phyloP scores from a whole-genome alignment of 2,329 filamentous ascomycete genomes.

The Fusarium circinatum region DNA sequence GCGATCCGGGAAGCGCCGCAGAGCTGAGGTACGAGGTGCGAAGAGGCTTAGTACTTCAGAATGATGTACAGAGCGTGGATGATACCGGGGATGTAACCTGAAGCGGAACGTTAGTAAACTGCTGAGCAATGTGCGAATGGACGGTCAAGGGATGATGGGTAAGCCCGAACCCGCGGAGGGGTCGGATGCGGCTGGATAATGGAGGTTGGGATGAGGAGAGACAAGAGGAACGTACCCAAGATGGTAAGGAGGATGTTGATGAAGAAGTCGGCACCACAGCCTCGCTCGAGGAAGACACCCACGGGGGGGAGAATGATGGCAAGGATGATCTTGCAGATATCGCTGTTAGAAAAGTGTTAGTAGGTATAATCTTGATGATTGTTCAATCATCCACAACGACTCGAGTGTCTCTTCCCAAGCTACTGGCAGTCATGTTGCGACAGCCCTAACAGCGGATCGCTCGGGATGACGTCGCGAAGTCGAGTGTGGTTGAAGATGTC shows the following conservation, averaged over 20 bases:
- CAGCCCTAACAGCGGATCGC: constrained; percentile 25
- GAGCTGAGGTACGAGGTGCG: constrained; percentile 17
- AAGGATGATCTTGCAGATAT: constrained; percentile 78
- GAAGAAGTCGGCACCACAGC: constrained; percentile 85
- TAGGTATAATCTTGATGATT: not conserved
- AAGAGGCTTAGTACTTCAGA: constrained; percentile 76
- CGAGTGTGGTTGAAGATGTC: not conserved
- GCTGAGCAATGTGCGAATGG: not conserved
- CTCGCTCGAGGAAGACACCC: constrained; percentile 93
- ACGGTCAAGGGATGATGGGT: not conserved
- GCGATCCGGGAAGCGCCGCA: constrained; percentile 18
- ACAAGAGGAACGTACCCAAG: constrained; percentile 59
- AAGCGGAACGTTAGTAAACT: constrained; percentile 22
- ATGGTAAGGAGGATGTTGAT: constrained; percentile 94
- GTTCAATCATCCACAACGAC: not conserved
- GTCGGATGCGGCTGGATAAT: constrained; percentile 45
- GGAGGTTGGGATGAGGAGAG: not conserved
- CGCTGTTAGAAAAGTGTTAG: constrained; percentile 47
- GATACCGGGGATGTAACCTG: constrained; percentile 78
- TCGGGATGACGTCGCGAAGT: constrained; percentile 32
- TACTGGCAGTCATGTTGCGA: not conserved
- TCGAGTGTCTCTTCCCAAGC: not conserved
- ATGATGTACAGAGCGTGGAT: constrained; percentile 96
- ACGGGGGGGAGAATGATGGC: constrained; percentile 90
- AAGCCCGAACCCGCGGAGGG: constrained; percentile 50